These are phyloP conservation scores for Trichophyton benhamiae DNA, from an alignment of 2,329 filamentous ascomycete species.

Conservation along the genomic window DNA sequence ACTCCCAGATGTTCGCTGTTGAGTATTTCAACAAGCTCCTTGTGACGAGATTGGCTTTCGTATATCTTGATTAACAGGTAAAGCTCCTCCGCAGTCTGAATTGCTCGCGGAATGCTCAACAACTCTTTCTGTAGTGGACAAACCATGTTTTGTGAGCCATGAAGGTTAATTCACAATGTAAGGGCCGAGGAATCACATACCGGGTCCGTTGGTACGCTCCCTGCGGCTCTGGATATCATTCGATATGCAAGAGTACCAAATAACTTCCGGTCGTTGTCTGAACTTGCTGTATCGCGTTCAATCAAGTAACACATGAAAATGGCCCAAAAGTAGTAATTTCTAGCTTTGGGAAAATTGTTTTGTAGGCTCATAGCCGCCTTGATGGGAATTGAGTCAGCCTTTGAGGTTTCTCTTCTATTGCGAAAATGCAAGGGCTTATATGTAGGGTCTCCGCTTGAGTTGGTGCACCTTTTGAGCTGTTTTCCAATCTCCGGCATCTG, in stretches of 20 bases:
- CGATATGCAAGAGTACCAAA: constrained; percentile 41
- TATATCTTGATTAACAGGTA: constrained; percentile 34
- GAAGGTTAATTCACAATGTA: constrained; percentile 4
- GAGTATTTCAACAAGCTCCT: constrained; percentile 33
- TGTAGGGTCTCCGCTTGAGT: background rate
- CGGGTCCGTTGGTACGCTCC: constrained; percentile 31
- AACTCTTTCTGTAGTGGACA: constrained; percentile 26
- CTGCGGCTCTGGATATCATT: constrained; percentile 37
- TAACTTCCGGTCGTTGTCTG: constrained; percentile 33
- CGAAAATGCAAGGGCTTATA: background rate
- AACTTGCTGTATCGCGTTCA: constrained; percentile 24
- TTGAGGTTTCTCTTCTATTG: background rate
- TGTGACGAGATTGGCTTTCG: constrained; percentile 28
- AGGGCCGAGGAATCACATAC: constrained; percentile 22
- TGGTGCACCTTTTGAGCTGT: constrained; percentile 38
- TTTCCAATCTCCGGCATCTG: constrained; percentile 33
- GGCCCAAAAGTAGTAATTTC: constrained; percentile 40
- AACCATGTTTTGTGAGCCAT: constrained; percentile 10
- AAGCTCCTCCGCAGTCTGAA: constrained; percentile 37
- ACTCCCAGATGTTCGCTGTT: constrained; percentile 32
- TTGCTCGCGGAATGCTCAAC: constrained; percentile 31
- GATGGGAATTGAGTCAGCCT: constrained; percentile 16
- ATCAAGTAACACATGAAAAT: constrained; percentile 37
- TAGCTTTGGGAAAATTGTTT: constrained; percentile 37
- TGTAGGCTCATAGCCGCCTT: constrained; percentile 40